Evolutionary conservation across 169 alveolate species (phyloP), one percentile per base, ranked within the genome.

Genomic region (Eimeria brunetti): DNA sequence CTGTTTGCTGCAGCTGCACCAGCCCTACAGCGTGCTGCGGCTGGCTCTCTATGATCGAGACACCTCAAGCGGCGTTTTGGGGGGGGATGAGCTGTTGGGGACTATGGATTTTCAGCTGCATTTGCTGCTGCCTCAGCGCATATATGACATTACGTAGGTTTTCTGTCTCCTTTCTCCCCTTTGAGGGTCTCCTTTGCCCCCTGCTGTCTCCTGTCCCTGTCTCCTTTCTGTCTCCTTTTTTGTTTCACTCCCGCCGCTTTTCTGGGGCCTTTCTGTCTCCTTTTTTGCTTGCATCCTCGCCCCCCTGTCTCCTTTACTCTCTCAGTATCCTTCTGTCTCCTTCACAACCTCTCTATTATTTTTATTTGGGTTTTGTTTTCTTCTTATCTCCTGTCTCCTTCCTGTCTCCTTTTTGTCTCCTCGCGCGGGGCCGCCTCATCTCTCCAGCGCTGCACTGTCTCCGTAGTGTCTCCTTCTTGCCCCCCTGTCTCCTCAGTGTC

Each of bases 11-110:
- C 76, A 91, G 95, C 58, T 91, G 33, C 95, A 91, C 84, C 84
- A 80, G 81, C 95, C 95, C 33, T 91, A 91, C 90, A 91, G 95
- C 91, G 64, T 91, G 51, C 58, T 91, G 69, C 91, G 95, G 0
- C 84, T 91, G 36, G 95, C 85, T 30, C 95, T 91, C 30, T 91
- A 58, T 71, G 85, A 91, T 38, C 49, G 90, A 78, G 95, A 91
- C 84, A 60, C 62, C 4, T 73, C 95, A 8, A 49, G 46, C 27
- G 89, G 83, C 18, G 89, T 62, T 16, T n/a, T 91, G 2, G 95
- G 90, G 8, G 84, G 71, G 51, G 95, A 91, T 64, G 95, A 91
- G 38, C 49, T 91, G 53, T 73, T 91, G 53, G 95, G 95, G 24
- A 81, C 85, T 24, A 33, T 78, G 73, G 95, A 91, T 22, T 33